These are phyloP conservation scores for Exserohilum turcica DNA, from an alignment of 2,329 filamentous ascomycete species.

Conservation along the genomic window DNA sequence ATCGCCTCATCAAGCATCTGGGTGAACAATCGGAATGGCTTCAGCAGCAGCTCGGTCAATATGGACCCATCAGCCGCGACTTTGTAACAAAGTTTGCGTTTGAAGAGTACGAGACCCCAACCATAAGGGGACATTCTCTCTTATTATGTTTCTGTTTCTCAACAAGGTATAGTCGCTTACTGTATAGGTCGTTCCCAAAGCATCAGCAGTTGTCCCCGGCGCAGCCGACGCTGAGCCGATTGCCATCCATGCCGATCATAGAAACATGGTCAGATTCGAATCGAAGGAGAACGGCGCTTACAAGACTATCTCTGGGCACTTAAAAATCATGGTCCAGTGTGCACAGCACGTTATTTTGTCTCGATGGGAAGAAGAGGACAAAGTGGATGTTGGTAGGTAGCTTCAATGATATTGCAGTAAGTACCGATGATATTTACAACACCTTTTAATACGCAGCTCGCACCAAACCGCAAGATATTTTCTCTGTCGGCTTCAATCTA, in stretches of 20 bases:
- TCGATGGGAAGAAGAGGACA: background rate
- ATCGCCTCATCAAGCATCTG: slow-evolving; percentile 39
- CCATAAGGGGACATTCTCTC: slow-evolving; percentile 29
- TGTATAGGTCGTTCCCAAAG: slow-evolving; percentile 40
- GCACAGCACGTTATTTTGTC: background rate
- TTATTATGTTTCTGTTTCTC: slow-evolving; percentile 22
- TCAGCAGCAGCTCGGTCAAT: slow-evolving; percentile 45
- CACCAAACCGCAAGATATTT: background rate
- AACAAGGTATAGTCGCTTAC: slow-evolving; percentile 1
- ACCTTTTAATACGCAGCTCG: slow-evolving; percentile 50
- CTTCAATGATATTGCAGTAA: background rate
- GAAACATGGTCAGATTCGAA: slow-evolving; percentile 43
- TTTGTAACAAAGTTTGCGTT: slow-evolving; percentile 46
- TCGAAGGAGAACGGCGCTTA: slow-evolving; percentile 29
- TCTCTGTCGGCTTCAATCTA: too few species aligned
- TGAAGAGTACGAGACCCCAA: slow-evolving; percentile 39
- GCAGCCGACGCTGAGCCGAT: slow-evolving; percentile 40
- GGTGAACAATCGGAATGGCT: slow-evolving; percentile 46
- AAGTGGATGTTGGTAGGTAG: slow-evolving; percentile 24
- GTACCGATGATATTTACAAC: background rate
- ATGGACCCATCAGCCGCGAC: slow-evolving; percentile 42
- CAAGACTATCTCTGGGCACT: slow-evolving; percentile 23
- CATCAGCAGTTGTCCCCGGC: slow-evolving; percentile 47
- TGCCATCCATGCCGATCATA: slow-evolving; percentile 43
- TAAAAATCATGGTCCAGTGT: slow-evolving; percentile 18